Evolutionary conservation across 2,329 filamentous ascomycete genomes (phyloP).

Genomic region (Plectosphaerella sp.): DNA sequence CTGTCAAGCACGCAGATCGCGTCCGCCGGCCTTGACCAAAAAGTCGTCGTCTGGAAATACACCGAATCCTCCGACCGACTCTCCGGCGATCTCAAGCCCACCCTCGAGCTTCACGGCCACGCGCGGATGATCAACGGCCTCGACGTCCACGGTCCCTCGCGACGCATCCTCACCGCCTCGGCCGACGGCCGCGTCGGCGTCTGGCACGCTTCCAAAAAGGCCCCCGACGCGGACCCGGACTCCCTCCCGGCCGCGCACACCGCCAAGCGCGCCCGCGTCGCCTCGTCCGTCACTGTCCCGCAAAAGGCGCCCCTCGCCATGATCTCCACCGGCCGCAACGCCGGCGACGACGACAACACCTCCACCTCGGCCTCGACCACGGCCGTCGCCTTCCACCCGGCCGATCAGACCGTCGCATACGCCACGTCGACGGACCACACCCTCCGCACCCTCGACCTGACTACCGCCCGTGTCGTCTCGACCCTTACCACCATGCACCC

Average conservation of each 20-base stretch:
- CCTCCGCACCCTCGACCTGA: slow-evolving; percentile 84
- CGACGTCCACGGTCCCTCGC: slow-evolving; percentile 67
- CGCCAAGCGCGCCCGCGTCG: slow-evolving; percentile 72
- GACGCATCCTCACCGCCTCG: slow-evolving; percentile 79
- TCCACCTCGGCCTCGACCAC: slow-evolving; percentile 61
- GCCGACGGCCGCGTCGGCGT: slow-evolving; percentile 80
- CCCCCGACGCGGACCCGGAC: slow-evolving; percentile 64
- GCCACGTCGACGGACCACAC: slow-evolving; percentile 89
- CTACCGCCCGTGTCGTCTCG: slow-evolving; percentile 73
- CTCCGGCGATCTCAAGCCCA: slow-evolving; percentile 61
- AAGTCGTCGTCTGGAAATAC: slow-evolving; percentile 88
- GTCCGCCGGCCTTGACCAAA: slow-evolving; percentile 79
- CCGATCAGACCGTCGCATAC: slow-evolving; percentile 85
- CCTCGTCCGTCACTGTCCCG: slow-evolving; percentile 41
- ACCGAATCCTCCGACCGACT: slow-evolving; percentile 58
- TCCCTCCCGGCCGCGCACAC: slow-evolving; percentile 64
- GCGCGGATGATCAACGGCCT: slow-evolving; percentile 69
- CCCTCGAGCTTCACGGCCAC: slow-evolving; percentile 81
- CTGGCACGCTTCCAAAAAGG: slow-evolving; percentile 78
- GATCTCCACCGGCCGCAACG: slow-evolving; percentile 39
- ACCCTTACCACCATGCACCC: slow-evolving; percentile 80
- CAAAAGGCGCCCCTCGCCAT: slow-evolving; percentile 77
- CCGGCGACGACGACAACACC: slow-evolving; percentile 66
- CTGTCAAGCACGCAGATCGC: slow-evolving; percentile 73
- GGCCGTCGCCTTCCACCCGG: slow-evolving; percentile 77